Evolutionary conservation across 345 rosid genomes (phyloP), one percentile per base, ranked within the genome.

Genomic region (Erucastrum elatum): DNA sequence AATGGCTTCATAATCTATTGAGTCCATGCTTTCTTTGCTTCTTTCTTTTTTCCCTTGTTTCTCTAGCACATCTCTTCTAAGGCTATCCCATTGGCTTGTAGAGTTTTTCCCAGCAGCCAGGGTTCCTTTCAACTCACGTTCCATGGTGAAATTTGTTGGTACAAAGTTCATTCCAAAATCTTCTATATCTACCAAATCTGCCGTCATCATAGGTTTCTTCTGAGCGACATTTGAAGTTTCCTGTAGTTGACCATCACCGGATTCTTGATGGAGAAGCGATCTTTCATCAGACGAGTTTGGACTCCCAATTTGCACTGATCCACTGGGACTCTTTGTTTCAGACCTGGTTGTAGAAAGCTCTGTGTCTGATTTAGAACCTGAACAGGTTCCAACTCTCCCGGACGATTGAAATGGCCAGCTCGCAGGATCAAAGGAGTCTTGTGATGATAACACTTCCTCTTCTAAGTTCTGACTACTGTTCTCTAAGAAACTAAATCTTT

Each of bases 1-100:
- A 81, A 94, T 33, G 71, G 95, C 92, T 86, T 92, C 94, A 66
- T 90, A 94, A 83, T 94, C 98, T 35, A 92, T 49, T 15, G 98
- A 87, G 84, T 94, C 97, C 92, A 78, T 83, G 30, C 84, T 68
- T 17, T 87, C 89, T 65, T 68, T 49, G 75, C 85, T 84, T 84
- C 87, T 85, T 80, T 87, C 94, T 66, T 79, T 84, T 74, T 7
- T 83, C 75, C 65, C 60, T 51, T 80, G 77, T 71, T 80, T 81
- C 64, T 66, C 68, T 69, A 66, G 83, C 68, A 76, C 97, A 41
- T 87, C 82, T 70, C 75, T 86, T 81, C 98, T 86, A 64, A 94
- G 82, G 61, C 73, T 68, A 72, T 94, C 98, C 98, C 98, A 94
- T 71, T 94, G 90, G 77, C 82, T 66, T 77, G 82, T 75, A 61